Evolutionary conservation across 2,329 filamentous ascomycete genomes (phyloP), one percentile per base, ranked within the genome.

Genomic region (Sporothrix schenckii): DNA sequence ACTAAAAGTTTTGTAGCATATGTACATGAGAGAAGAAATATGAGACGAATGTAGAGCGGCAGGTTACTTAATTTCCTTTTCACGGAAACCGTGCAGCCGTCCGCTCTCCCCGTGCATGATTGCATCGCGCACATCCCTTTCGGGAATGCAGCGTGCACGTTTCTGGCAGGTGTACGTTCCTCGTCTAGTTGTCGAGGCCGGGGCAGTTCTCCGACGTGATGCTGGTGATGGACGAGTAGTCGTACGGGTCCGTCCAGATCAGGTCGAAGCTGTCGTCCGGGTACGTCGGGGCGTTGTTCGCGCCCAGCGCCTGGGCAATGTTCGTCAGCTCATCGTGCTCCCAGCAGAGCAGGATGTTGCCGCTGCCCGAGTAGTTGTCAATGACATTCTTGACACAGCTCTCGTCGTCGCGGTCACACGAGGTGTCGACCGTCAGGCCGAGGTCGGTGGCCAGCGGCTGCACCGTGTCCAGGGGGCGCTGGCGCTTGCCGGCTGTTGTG

Each of bases 301-400:
- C 84, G 0, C 87, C 88, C 21, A 90, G 76, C 19, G 79, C 78
- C 72, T 84, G 74, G 1, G 81, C 83, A 73, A 89, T 85, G 72
- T 86, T 80, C 47, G 80, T 82, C 63, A 89, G 76, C 21, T 79
- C 78, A 67, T 82, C 79, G 75, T 89, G 87, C 54, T 74, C 72
- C 73, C 73, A 73, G 72, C 81, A 88, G 71, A 89, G 85, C 58
- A 90, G 77, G 61, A 90, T 85, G 73, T 89, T 89, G 1, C 85
- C 86, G 0, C 76, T 70, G 0, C 85, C 84, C 0, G 75, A 70
- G 72, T 87, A 88, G 6, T 74, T 73, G 1, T 84, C 74, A 1
- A 89, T 82, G 0, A 80, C 80, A 5, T 86, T 77, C 27, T 80
- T 80, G 21, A 89, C 87, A 71, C 87, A 89, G 6, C 82, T 77